These are phyloP conservation scores for Laetiporus sulphureus DNA, from an alignment of 1,284 basidiomycete genomes.

Conservation along the genomic window DNA sequence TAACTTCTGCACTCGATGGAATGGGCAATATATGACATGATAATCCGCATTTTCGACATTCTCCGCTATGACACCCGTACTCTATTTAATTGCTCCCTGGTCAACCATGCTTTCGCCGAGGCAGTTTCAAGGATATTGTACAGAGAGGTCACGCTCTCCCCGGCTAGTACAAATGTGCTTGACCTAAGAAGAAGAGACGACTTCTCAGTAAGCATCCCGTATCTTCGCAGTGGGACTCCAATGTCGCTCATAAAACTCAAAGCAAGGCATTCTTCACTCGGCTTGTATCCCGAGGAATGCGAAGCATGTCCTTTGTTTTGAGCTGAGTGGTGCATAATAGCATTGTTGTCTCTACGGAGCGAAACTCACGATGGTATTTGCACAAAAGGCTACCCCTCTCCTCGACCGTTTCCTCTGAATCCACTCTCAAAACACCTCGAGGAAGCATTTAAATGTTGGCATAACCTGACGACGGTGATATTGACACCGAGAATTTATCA, in stretches of 20 bases:
- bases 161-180: slow-evolving; percentile 25
- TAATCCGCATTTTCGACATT: slow-evolving; percentile 29
- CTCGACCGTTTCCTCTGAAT: not conserved
- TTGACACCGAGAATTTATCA: slow-evolving; percentile 34
- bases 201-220: slow-evolving; percentile 27
- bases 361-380: not conserved
- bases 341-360: not conserved
- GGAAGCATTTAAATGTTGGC: slow-evolving; percentile 30
- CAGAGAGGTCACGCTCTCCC: slow-evolving; percentile 33
- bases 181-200: slow-evolving; percentile 30
- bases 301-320: not conserved
- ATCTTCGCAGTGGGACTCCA: slow-evolving; percentile 1
- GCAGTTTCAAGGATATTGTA: slow-evolving; percentile 40
- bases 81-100: slow-evolving; percentile 34
- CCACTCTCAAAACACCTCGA: slow-evolving; percentile 15
- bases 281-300: not conserved
- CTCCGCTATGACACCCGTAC: slow-evolving; percentile 27
- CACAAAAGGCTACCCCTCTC: not conserved
- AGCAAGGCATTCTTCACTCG: slow-evolving; percentile 19
- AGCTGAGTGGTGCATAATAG: not conserved
- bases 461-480: slow-evolving; percentile 31
- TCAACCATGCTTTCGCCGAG: slow-evolving; percentile 35
- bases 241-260: not conserved
- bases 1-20: no score
- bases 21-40: slow-evolving; percentile 31